Evolutionary conservation across 129 eudicot genomes (phyloP).

Genomic region (Pseudognaphalium luteoalbum): DNA sequence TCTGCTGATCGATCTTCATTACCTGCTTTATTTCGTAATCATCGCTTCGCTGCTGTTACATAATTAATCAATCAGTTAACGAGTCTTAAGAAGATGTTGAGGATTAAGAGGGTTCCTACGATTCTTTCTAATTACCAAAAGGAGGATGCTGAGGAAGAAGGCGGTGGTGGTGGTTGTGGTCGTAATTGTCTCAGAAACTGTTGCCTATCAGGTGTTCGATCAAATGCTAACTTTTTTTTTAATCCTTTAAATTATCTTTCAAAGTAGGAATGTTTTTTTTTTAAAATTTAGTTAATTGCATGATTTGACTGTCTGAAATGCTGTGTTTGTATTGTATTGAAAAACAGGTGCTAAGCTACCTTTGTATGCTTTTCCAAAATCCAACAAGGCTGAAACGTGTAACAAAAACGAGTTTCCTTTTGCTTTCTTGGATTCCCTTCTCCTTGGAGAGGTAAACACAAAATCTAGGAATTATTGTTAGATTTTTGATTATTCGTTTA

Average conservation of each 20-base stretch:
- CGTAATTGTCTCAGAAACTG: conserved; percentile 70
- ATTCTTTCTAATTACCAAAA: conserved; percentile 62
- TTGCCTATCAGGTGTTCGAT: conserved; percentile 61
- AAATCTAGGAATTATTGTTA: background rate
- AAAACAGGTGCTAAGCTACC: conserved; percentile 81
- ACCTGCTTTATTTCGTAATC: conserved; percentile 17
- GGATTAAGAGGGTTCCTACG: conserved; percentile 68
- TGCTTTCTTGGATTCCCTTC: conserved; percentile 83
- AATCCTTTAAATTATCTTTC: too few relatives aligned
- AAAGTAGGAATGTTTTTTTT: too few relatives aligned
- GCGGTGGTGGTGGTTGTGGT: conserved; percentile 45
- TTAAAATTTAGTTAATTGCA: background rate
- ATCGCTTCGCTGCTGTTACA: conserved; percentile 1
- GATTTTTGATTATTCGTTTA: background rate
- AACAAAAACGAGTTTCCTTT: conserved; percentile 50
- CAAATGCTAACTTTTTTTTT: background rate
- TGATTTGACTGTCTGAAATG: background rate
- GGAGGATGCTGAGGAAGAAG: conserved; percentile 40
- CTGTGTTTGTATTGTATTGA: conserved; percentile 7
- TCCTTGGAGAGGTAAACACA: conserved; percentile 72
- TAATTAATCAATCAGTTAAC: conserved; percentile 1
- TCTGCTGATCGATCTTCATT: background rate
- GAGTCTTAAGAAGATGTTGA: conserved; percentile 39
- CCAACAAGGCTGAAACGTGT: conserved; percentile 32
- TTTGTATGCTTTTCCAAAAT: conserved; percentile 72